Conservation (phyloP, 2,329 filamentous ascomycete species). For the Akanthomyces uredinophilus region DNA sequence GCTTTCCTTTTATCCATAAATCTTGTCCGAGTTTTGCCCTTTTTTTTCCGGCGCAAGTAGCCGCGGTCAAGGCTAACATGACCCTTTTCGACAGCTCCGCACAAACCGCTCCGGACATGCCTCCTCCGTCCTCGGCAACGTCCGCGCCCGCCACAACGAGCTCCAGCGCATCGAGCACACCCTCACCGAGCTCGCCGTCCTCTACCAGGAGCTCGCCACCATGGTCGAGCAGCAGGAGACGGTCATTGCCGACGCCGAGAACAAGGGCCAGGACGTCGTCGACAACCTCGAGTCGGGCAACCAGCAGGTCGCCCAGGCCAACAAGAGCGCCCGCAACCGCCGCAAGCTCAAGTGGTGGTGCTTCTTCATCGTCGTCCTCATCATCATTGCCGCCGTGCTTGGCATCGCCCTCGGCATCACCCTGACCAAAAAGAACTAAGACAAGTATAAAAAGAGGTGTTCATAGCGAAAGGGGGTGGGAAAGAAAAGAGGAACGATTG, state of each 20-base stretch:
- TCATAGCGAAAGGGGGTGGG: no score
- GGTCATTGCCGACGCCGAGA: conserved; percentile 56
- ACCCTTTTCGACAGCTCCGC: conserved; percentile 50
- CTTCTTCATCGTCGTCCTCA: conserved; percentile 54
- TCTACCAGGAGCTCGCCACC: conserved; percentile 72
- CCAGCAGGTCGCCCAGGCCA: conserved; percentile 62
- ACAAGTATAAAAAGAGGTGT: no score
- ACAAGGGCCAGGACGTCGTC: conserved; percentile 60
- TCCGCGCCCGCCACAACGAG: conserved; percentile 78
- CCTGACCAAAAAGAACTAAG: conserved; percentile 25
- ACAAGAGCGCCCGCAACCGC: conserved; percentile 58
- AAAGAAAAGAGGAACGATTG: not conserved
- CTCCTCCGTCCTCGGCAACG: conserved; percentile 67
- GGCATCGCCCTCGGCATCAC: conserved; percentile 51
- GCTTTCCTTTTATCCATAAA: not conserved
- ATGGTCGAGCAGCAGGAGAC: conserved; percentile 68
- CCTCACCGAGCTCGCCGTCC: conserved; percentile 60
- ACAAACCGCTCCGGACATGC: conserved; percentile 71
- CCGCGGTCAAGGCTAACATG: conserved; percentile 3
- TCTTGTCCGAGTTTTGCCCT: not conserved
- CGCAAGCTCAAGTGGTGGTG: conserved; percentile 82
- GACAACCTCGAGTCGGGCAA: conserved; percentile 66
- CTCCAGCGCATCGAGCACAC: conserved; percentile 76
- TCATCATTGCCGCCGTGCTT: conserved; percentile 50
- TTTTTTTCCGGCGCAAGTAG: not conserved